Evolutionary conservation across 2,329 filamentous ascomycete species (phyloP).

Genomic region (Botrytis paeoniae): DNA sequence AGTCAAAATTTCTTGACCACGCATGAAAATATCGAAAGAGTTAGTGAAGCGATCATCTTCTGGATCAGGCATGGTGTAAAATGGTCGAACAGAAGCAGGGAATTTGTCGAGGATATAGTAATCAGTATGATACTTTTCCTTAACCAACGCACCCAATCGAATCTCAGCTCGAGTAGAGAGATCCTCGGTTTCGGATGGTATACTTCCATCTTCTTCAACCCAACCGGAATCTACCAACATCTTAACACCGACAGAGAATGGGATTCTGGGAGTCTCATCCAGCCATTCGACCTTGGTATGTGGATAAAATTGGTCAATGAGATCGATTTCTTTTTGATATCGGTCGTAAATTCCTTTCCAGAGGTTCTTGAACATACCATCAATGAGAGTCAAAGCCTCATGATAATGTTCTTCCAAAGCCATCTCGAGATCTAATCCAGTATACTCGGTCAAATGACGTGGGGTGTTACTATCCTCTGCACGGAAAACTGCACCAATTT

Average conservation of each 20-base stretch:
- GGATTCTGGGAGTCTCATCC: slow-evolving; percentile 77
- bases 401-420: slow-evolving; percentile 84
- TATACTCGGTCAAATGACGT: slow-evolving; percentile 91
- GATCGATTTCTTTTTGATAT: slow-evolving; percentile 69
- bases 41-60: slow-evolving; percentile 73
- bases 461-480: slow-evolving; percentile 96
- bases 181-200: slow-evolving; percentile 71
- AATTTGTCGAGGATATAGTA: slow-evolving; percentile 97
- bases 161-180: slow-evolving; percentile 84
- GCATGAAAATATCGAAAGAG: slow-evolving; percentile 92
- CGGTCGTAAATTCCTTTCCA: slow-evolving; percentile 68
- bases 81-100: slow-evolving; percentile 76
- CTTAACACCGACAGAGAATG: slow-evolving; percentile 74
- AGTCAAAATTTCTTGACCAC: slow-evolving; percentile 88
- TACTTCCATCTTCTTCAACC: slow-evolving; percentile 72
- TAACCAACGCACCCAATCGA: slow-evolving; percentile 77
- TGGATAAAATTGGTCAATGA: slow-evolving; percentile 80
- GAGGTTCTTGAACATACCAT: slow-evolving; percentile 77
- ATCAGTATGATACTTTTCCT: slow-evolving; percentile 81
- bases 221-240: slow-evolving; percentile 78
- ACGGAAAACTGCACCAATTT: slow-evolving; percentile 86
- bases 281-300: slow-evolving; percentile 84
- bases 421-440: slow-evolving; percentile 91
- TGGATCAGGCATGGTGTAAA: slow-evolving; percentile 85
- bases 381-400: slow-evolving; percentile 76